A percentile compares a stretch with the other conserved stretches of the same genome.
These are phyloP conservation scores for Pleurotus eryngii DNA, from an alignment of 768 basidiomycete species.

Conservation along the genomic window DNA sequence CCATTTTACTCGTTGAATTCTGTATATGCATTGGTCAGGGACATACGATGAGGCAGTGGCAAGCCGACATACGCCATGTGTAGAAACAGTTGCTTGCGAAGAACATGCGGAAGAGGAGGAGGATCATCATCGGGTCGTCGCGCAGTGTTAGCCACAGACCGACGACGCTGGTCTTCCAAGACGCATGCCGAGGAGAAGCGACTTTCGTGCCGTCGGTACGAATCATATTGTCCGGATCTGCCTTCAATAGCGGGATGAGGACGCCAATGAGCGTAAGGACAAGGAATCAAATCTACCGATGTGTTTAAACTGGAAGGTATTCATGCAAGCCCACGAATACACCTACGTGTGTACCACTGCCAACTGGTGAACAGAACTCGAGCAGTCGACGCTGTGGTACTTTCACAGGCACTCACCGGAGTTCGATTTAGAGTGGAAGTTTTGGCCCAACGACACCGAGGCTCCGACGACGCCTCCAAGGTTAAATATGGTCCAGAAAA, in stretches of 20 bases:
- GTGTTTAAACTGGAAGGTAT: neutral
- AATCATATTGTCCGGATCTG: conserved; percentile 64
- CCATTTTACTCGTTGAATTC: conserved; percentile 79
- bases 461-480: conserved; percentile 78
- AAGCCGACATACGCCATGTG: conserved; percentile 63
- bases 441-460: conserved; percentile 67
- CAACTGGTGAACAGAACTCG: conserved; percentile 35
- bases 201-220: conserved; percentile 74
- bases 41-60: neutral
- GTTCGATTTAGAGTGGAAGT: conserved; percentile 57
- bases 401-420: conserved; percentile 10
- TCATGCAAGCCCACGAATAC: neutral
- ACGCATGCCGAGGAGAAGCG: conserved; percentile 57
- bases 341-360: conserved; percentile 72
- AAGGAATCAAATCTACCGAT: conserved; percentile 69
- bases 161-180: conserved; percentile 74
- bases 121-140: conserved; percentile 67
- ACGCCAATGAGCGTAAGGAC: conserved; percentile 68
- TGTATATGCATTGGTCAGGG: conserved; percentile 20
- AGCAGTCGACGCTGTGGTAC: neutral
- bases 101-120: conserved; percentile 87
- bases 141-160: conserved; percentile 65
- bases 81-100: conserved; percentile 83
- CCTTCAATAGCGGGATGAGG: conserved; percentile 65
- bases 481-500: conserved; percentile 87